Evolutionary conservation across 1,139 yeast species (phyloP), one percentile per base, ranked within the genome.

Genomic region (Candida mesenterica): DNA sequence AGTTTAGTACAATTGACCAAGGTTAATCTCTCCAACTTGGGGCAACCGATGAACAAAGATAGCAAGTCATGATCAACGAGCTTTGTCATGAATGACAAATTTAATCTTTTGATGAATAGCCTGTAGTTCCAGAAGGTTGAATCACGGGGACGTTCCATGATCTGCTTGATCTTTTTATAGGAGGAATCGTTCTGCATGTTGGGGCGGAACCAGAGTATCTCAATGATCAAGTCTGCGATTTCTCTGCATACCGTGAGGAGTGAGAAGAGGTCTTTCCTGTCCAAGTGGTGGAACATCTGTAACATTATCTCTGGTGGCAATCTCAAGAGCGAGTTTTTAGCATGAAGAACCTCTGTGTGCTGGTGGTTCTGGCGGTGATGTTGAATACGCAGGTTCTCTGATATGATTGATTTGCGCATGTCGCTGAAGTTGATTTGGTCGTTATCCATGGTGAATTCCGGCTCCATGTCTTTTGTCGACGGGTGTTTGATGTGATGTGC

Each of bases 151-250:
- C 71, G 49, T 35, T 60, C 65, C 82, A 83, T 79, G 19, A 82
- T 75, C 28, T 64, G 60, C 42, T 72, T 68, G 35, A 83, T 72
- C 38, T 75, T 69, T 48, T 57, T 64, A 53, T 69, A 73, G 24
- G 79, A 75, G 3, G 56, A 48, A 44, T 69, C 76, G 47, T 73
- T 76, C 52, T 73, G 84, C 64, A 77, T 83, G 42, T 81, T 82
- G 2, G 97, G 97, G 43, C 97, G 75, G 55, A 87, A 86, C 95
- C 97, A 90, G 28, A 90, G 66, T 37, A 84, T 71, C 53, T 88
- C 96, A 12, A 89, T 79, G 15, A 88, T 80, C 32, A 87, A 67
- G 45, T 79, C 77, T 20, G 90, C 88, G 84, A 96, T 89, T 44
- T 81, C 76, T 47, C 78, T 78, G 58, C 96, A 89, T 7, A 89